phyloP scores from a whole-genome alignment of 805 yeast genomes.

The Kodamaea neixiangensis region DNA sequence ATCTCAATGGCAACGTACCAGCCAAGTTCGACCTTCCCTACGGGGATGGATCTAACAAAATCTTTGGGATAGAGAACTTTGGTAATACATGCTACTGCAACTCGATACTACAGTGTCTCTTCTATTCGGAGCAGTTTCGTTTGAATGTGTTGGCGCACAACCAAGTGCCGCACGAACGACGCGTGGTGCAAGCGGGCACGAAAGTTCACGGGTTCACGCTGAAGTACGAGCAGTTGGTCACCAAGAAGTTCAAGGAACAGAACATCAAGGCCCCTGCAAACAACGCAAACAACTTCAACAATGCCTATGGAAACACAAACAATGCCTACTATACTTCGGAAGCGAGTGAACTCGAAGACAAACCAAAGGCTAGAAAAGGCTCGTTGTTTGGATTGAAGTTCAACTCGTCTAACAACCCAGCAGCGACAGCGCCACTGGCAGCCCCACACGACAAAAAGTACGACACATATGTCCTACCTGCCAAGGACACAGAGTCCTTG shows the following conservation, averaged over 20 bases:
- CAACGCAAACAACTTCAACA: slow-evolving; percentile 6
- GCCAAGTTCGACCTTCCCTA: neutral
- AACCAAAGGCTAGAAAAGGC: slow-evolving; percentile 32
- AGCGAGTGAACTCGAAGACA: slow-evolving; percentile 16
- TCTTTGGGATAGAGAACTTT: slow-evolving; percentile 81
- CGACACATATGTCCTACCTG: slow-evolving; percentile 23
- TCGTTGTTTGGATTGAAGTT: slow-evolving; percentile 44
- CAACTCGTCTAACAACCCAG: slow-evolving; percentile 19
- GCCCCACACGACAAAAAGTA: slow-evolving; percentile 10
- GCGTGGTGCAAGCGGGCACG: slow-evolving; percentile 30
- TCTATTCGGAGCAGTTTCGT: slow-evolving; percentile 71
- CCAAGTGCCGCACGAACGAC: slow-evolving; percentile 31
- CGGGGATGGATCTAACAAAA: slow-evolving; percentile 69
- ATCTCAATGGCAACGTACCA: neutral
- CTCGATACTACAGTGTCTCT: slow-evolving; percentile 86
- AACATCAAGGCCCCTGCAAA: slow-evolving; percentile 4
- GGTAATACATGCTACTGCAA: slow-evolving; percentile 96
- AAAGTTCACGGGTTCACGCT: slow-evolving; percentile 37
- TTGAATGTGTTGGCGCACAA: slow-evolving; percentile 42
- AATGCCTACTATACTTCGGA: neutral
- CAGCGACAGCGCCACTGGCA: slow-evolving; percentile 1
- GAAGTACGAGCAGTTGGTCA: slow-evolving; percentile 42
- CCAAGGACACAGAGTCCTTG: slow-evolving; percentile 34
- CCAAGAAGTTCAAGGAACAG: slow-evolving; percentile 36
- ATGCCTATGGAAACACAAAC: slow-evolving; percentile 7